These are phyloP conservation scores for Dipodascopsis uninucleata DNA, from an alignment of 805 yeast genomes.

Conservation along the genomic window DNA sequence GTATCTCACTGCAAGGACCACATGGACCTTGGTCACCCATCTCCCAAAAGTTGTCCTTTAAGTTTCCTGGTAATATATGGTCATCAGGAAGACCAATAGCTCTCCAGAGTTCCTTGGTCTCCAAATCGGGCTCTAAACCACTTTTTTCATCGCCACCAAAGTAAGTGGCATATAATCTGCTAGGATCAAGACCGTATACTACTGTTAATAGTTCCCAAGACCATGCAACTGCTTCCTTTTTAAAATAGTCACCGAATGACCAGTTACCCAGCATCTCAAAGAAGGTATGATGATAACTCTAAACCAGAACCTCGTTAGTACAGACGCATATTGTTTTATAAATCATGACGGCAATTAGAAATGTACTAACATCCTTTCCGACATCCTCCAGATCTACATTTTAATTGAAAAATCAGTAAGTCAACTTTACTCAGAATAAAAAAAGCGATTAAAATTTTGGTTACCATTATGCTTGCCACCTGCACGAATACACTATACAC, in stretches of 20 bases:
- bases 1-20: conserved; percentile 98
- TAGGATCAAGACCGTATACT: conserved; percentile 73
- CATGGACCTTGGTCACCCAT: conserved; percentile 99
- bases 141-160: conserved; percentile 85
- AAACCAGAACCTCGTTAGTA: not conserved
- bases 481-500: conserved; percentile 80
- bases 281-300: conserved; percentile 86
- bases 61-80: conserved; percentile 89
- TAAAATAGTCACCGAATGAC: conserved; percentile 99
- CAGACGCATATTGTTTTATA: not conserved
- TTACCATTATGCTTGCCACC: conserved; percentile 84
- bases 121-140: conserved; percentile 89
- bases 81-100: conserved; percentile 84
- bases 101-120: conserved; percentile 84
- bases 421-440: not conserved
- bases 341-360: not conserved
- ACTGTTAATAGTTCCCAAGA: conserved; percentile 89
- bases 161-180: conserved; percentile 89
- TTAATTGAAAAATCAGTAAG: conserved; percentile 29
- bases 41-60: conserved; percentile 97
- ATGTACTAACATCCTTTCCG: conserved; percentile 71
- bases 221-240: conserved; percentile 81
- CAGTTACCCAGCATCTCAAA: conserved; percentile 99
- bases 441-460: not conserved
- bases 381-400: conserved; percentile 89